Evolutionary conservation across 257 asterid species (phyloP).

Genomic region (Galeopsis tetrahit): DNA sequence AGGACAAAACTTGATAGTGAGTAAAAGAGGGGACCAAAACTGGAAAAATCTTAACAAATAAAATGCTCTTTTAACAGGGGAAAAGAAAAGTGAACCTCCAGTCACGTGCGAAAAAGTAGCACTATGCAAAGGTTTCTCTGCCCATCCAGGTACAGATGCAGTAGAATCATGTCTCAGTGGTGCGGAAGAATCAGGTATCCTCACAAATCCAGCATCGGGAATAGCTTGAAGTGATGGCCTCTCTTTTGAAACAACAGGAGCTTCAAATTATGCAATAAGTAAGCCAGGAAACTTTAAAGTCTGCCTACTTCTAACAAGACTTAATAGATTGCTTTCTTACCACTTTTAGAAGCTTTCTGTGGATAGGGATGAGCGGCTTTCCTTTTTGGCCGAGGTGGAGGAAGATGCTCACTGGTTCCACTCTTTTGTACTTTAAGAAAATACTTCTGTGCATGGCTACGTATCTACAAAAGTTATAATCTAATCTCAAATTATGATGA

Average conservation of each 20-base stretch:
- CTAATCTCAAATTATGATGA: constrained; percentile 3
- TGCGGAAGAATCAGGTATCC: constrained; percentile 52
- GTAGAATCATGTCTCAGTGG: constrained; percentile 46
- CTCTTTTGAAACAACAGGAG: constrained; percentile 59
- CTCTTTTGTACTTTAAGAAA: constrained; percentile 89
- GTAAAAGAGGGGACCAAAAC: no score
- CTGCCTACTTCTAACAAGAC: constrained; percentile 19
- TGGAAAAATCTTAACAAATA: neutral
- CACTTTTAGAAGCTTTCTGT: constrained; percentile 80
- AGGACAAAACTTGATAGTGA: no score
- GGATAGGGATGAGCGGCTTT: constrained; percentile 98
- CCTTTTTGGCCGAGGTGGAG: constrained; percentile 98
- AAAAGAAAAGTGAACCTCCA: constrained; percentile 49
- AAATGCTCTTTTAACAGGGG: constrained; percentile 1
- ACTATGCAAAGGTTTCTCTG: constrained; percentile 60
- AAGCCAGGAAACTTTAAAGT: constrained; percentile 27
- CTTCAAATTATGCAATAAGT: constrained; percentile 42
- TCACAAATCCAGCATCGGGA: constrained; percentile 54
- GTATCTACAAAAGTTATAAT: constrained; percentile 64
- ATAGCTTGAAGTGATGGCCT: constrained; percentile 53
- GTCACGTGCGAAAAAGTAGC: constrained; percentile 46
- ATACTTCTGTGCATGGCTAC: constrained; percentile 97
- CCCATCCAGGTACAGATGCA: constrained; percentile 58
- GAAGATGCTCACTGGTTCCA: constrained; percentile 88
- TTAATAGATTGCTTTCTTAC: constrained; percentile 37